A percentile compares a stretch with the other conserved stretches of the same genome.
These are phyloP conservation scores for Podaxis carcinomalis DNA, from an alignment of 768 basidiomycete species.

Conservation along the genomic window DNA sequence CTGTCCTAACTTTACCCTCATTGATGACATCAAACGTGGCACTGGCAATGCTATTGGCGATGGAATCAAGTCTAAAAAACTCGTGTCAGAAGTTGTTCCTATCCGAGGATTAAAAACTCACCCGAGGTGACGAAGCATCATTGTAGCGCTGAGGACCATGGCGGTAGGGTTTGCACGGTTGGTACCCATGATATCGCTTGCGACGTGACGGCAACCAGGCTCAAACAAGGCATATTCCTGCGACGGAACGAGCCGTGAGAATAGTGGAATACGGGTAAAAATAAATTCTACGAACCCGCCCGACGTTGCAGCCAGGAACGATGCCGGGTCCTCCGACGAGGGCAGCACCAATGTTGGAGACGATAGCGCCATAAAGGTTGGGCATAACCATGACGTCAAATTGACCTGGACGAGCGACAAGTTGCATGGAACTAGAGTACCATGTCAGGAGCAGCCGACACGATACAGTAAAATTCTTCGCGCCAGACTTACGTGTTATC, in stretches of 20 bases:
- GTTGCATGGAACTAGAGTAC: conserved; percentile 89
- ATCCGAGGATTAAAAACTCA: conserved; percentile 34
- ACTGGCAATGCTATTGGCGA: conserved; percentile 90
- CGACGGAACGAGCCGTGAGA: conserved; percentile 13
- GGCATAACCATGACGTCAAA: conserved; percentile 99
- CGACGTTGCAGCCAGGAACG: conserved; percentile 97
- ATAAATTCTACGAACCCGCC: conserved; percentile 50
- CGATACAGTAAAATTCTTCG: not conserved
- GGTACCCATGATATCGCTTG: conserved; percentile 94
- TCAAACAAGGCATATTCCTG: conserved; percentile 98
- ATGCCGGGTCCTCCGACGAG: conserved; percentile 98
- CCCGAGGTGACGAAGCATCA: conserved; percentile 97
- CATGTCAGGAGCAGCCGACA: conserved; percentile 3
- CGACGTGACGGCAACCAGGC: conserved; percentile 95
- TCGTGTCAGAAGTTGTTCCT: not conserved
- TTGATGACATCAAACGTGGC: conserved; percentile 93
- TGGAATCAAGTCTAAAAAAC: conserved; percentile 67
- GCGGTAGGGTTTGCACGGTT: conserved; percentile 96
- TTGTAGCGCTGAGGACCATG: conserved; percentile 94
- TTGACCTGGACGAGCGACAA: conserved; percentile 91
- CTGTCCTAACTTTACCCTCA: conserved; percentile 82
- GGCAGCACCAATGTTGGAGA: conserved; percentile 97
- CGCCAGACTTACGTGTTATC: conserved; percentile 79
- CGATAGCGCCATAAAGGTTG: conserved; percentile 94
- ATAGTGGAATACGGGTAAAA: not conserved